phyloP scores from a whole-genome alignment of 2,329 filamentous ascomycete species.

The Fusarium metavorans region DNA sequence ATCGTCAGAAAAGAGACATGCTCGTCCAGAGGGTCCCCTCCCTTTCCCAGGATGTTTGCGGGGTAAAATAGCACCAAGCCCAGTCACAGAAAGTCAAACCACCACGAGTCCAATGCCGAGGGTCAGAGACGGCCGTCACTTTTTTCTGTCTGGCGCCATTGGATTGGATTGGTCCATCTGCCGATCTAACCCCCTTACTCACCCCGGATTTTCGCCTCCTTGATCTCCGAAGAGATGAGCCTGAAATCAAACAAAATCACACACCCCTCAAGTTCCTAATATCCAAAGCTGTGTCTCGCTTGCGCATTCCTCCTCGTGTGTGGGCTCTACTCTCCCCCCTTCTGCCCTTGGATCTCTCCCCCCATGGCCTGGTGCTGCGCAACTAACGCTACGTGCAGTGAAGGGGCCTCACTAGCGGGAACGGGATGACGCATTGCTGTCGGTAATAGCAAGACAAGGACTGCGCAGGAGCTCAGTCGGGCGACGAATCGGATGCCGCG shows the following conservation, averaged over 20 bases:
- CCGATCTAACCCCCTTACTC: constrained; percentile 13
- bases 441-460: constrained; percentile 36
- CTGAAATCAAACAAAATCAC: background rate
- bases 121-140: background rate
- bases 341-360: background rate
- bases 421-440: constrained; percentile 47
- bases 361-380: constrained; percentile 1
- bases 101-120: constrained; percentile 11
- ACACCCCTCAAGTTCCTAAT: background rate
- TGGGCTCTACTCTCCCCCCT: background rate
- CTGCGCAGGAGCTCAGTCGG: constrained; percentile 7
- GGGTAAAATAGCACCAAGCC: constrained; percentile 15
- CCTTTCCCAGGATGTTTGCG: constrained; percentile 19
- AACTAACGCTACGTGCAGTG: background rate
- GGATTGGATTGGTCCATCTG: constrained; percentile 6
- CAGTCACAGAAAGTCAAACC: constrained; percentile 15
- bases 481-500: constrained; percentile 38
- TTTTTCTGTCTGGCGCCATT: background rate
- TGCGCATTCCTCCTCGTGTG: background rate
- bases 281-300: constrained; percentile 1
- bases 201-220: constrained; percentile 29
- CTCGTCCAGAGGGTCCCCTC: constrained; percentile 17
- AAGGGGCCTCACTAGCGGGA: constrained; percentile 30
- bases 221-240: background rate
- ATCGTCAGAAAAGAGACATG: constrained; percentile 9